Conservation (phyloP, 495 filamentous ascomycete species). For the Aspergillus taichungensis region DNA sequence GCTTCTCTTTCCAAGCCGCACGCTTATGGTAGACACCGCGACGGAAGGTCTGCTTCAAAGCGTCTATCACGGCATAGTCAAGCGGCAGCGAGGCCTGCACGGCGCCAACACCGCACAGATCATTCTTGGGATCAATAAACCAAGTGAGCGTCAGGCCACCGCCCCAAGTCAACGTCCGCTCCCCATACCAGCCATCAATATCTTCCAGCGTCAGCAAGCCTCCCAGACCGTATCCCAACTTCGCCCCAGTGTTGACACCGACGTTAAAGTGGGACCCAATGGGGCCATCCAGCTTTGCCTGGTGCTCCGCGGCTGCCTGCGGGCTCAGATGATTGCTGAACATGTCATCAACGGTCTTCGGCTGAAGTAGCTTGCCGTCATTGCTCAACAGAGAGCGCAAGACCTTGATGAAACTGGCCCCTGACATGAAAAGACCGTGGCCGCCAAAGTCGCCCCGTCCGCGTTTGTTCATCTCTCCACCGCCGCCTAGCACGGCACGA, state of each 20-base stretch:
- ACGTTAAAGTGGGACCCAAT: no score
- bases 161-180: conserved; percentile 30
- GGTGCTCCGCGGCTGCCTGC: no score
- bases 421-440: conserved; percentile 39
- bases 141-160: conserved; percentile 29
- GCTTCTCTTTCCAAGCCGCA: no score
- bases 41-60: conserved; percentile 37
- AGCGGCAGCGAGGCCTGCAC: conserved; percentile 29
- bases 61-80: conserved; percentile 14
- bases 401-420: conserved; percentile 41
- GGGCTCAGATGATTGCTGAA: conserved; percentile 38
- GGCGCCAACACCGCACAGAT: conserved; percentile 33
- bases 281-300: no score
- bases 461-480: conserved; percentile 16
- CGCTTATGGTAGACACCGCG: conserved; percentile 31
- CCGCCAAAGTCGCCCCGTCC: conserved; percentile 40
- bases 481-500: conserved; percentile 15
- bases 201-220: no score
- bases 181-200: conserved; percentile 4
- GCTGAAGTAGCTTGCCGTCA: conserved; percentile 36
- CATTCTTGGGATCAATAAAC: conserved; percentile 42
- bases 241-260: no score
- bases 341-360: conserved; percentile 38
- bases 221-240: no score
- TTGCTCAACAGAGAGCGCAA: conserved; percentile 37